phyloP scores from a whole-genome alignment of 2,329 filamentous ascomycete species.

The Diaporthe nobilis region DNA sequence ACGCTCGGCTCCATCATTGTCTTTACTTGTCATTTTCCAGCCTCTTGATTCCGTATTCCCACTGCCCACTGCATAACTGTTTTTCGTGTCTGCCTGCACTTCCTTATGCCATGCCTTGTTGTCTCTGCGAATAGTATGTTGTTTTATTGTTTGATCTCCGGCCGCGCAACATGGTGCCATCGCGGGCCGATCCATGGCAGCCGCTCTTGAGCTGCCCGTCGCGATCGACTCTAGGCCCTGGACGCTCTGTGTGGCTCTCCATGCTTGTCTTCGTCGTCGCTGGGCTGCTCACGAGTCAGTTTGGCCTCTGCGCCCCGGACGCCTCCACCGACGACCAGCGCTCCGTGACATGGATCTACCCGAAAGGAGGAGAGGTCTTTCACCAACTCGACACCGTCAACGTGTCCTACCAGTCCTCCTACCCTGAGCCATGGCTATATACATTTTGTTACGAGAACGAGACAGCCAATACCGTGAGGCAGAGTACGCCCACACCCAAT shows the following conservation, averaged over 20 bases:
- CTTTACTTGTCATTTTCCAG: conserved; percentile 19
- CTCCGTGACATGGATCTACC: conserved; percentile 19
- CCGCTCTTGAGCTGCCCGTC: conserved; percentile 6
- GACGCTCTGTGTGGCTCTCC: background rate
- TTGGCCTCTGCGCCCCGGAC: background rate
- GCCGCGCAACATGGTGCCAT: conserved; percentile 21
- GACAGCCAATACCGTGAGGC: conserved; percentile 13
- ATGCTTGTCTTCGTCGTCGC: background rate
- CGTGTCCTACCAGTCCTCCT: conserved; percentile 29
- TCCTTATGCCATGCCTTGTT: background rate
- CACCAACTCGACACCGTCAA: conserved; percentile 31
- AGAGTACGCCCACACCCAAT: background rate
- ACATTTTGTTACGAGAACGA: conserved; percentile 14
- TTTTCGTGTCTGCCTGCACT: background rate
- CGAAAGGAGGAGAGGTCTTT: conserved; percentile 28
- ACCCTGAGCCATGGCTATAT: conserved; percentile 15
- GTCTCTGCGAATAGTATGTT: conserved; percentile 18
- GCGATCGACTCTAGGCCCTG: background rate
- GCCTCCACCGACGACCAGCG: background rate
- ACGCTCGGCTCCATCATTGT: background rate
- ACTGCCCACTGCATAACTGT: background rate
- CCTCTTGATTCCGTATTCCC: background rate
- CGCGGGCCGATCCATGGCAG: conserved; percentile 26
- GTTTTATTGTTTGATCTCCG: background rate
- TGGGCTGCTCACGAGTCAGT: background rate